Conservation (phyloP, 495 filamentous ascomycete genomes). For the Lasiosphaeria miniovina region DNA sequence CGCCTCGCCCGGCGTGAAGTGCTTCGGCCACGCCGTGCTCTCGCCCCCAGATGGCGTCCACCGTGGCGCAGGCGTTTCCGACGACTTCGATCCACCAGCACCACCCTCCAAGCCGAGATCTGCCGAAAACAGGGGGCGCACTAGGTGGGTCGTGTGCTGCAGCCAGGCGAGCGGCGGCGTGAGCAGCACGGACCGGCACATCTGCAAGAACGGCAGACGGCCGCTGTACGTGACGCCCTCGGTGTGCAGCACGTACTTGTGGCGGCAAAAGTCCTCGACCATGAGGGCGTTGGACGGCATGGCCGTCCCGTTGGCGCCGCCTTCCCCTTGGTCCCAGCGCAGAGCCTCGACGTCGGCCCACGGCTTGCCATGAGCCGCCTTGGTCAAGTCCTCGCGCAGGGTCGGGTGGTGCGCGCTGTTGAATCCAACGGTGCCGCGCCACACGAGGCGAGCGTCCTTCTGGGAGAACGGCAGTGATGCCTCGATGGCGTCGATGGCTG, state of each 20-base stretch:
- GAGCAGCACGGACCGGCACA: conserved; percentile 47
- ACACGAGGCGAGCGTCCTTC: conserved; percentile 65
- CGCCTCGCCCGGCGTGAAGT: conserved; percentile 38
- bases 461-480: conserved; percentile 28
- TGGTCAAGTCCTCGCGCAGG: conserved; percentile 44
- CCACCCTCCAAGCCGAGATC: conserved; percentile 17
- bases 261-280: conserved; percentile 36
- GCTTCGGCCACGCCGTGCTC: conserved; percentile 33
- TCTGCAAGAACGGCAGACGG: conserved; percentile 51
- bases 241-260: conserved; percentile 56
- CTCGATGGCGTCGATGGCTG: conserved; percentile 45
- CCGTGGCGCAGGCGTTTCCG: not conserved
- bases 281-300: conserved; percentile 35
- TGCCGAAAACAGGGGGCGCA: conserved; percentile 40
- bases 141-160: conserved; percentile 50
- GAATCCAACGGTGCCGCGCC: conserved; percentile 62
- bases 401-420: conserved; percentile 41
- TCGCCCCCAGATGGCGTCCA: conserved; percentile 24
- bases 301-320: conserved; percentile 11
- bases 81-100: not conserved
- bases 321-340: conserved; percentile 24
- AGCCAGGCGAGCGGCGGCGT: conserved; percentile 48
- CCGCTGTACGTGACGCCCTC: conserved; percentile 61
- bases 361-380: conserved; percentile 27
- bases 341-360: conserved; percentile 54